Evolutionary conservation across 202 grass and related monocot species (phyloP).

Genomic region (Eragrostis tef): DNA sequence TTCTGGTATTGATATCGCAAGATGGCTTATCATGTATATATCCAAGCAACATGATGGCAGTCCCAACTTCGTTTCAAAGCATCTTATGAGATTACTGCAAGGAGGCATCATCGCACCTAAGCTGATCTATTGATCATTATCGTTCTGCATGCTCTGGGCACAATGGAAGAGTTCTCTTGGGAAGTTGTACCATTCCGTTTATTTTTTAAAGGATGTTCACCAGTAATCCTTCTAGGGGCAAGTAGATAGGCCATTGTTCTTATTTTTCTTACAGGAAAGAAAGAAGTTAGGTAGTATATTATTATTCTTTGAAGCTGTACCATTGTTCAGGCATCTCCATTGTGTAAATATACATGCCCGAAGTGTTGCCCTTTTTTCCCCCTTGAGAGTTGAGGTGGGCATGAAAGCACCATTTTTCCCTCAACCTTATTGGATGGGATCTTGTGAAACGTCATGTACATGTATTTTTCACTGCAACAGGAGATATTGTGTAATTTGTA

Average conservation of each 20-base stretch:
- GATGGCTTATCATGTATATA: constrained; percentile 39
- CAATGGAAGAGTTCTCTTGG: constrained; percentile 34
- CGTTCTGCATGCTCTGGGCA: constrained; percentile 31
- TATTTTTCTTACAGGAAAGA: constrained; percentile 50
- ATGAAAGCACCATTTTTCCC: constrained; percentile 58
- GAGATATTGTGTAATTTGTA: constrained; percentile 37
- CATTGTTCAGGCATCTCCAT: constrained; percentile 41
- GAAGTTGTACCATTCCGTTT: constrained; percentile 54
- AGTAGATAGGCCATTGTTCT: constrained; percentile 55
- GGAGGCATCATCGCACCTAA: too few relatives aligned
- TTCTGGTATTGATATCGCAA: constrained; percentile 66
- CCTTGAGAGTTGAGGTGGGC: constrained; percentile 51
- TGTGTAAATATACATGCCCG: constrained; percentile 61
- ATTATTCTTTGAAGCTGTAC: constrained; percentile 64
- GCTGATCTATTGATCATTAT: not conserved
- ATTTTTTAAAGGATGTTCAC: constrained; percentile 45
- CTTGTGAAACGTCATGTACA: constrained; percentile 45
- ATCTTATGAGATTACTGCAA: constrained; percentile 22
- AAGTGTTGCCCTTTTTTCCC: constrained; percentile 29
- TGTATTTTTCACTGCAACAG: constrained; percentile 37
- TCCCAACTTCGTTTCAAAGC: constrained; percentile 35
- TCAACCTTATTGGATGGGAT: constrained; percentile 32
- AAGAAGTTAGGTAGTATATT: constrained; percentile 60
- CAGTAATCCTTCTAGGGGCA: constrained; percentile 41
- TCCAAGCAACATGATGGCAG: constrained; percentile 39